Evolutionary conservation across 1,284 basidiomycete genomes (phyloP), one percentile per base, ranked within the genome.

Genomic region (Inonotus obliquus): DNA sequence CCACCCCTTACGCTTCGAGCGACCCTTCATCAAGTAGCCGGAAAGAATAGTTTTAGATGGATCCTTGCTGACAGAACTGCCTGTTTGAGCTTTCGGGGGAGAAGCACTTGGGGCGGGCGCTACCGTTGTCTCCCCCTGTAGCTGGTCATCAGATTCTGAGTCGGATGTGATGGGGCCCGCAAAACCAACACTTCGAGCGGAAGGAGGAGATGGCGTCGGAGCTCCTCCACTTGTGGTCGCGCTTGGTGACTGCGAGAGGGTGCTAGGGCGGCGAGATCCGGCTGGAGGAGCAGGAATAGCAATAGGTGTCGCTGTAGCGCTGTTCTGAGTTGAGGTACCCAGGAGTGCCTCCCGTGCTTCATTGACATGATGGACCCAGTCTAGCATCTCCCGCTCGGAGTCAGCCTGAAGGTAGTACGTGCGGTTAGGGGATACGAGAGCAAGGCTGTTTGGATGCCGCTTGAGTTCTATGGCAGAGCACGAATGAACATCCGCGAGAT

Each of bases 1-100:
- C 97, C 97, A 99, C 63, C 87, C 92, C 69, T 93, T 89, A 68
- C 96, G 85, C 67, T 96, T 93, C 55, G 87, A 87, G 48, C 94
- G 94, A 73, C 95, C 95, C 73, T 99, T 99, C 92, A 97, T 96
- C 64, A 99, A 78, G 73, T 99, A 99, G 1, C 95, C 95, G 32
- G 89, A 85, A 4, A 95, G 71, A 32, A 97, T 86, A 52, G 87
- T 77, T 75, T 93, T 94, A 23, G 83, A 77, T 5, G 82, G 81
- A 2, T 69, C 61, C 55, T 70, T 67, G 9, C 65, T 57, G 41
- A 69, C 63, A n/a, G 68, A 59, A 65, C 65, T 58, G 39, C 57
- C 23, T 29, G 62, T 64, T 41, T 67, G 60, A 25, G 66, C 66
- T 65, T 76, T 78, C 35, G 75, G 71, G 2, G 81, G 81, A 5